These are phyloP conservation scores for barley (Hordeum vulgare) DNA, from an alignment of 176 grass and related monocot species.

Conservation along the genomic window DNA sequence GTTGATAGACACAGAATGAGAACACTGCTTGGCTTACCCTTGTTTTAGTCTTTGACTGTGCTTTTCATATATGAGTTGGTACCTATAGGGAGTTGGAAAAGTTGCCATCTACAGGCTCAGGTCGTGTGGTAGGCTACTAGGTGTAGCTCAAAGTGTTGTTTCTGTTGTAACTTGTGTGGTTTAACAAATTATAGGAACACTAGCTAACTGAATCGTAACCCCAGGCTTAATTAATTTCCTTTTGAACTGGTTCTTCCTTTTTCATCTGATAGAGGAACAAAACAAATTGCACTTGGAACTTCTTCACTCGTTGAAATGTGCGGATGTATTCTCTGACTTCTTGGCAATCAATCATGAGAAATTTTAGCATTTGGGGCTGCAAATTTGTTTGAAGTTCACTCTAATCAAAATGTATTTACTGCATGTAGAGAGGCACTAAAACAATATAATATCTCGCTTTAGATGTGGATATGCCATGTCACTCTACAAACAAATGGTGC, in stretches of 20 bases:
- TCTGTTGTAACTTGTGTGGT: conserved; percentile 1
- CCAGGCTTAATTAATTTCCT: not conserved
- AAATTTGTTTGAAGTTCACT: not conserved
- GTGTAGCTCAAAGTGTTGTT: not conserved
- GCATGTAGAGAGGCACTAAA: not conserved
- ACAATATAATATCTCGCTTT: not conserved
- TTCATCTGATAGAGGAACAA: not conserved
- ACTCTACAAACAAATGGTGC: not conserved
- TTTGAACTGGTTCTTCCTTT: not conserved
- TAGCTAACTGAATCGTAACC: not conserved
- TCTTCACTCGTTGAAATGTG: not conserved
- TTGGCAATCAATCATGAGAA: conserved; percentile 7
- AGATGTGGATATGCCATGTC: not conserved
- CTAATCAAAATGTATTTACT: conserved; percentile 11
- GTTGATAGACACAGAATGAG: not conserved
- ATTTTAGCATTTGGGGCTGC: not conserved
- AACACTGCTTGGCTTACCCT: not conserved
- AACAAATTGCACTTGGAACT: not conserved
- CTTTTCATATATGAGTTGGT: not conserved
- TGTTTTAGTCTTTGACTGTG: not conserved
- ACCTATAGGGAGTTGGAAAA: conserved; percentile 1
- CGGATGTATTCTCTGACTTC: conserved; percentile 13
- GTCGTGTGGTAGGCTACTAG: not conserved
- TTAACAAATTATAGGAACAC: not conserved
- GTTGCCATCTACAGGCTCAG: not conserved